Evolutionary conservation across 129 eudicot species (phyloP).

Genomic region (Lonicera japonica): DNA sequence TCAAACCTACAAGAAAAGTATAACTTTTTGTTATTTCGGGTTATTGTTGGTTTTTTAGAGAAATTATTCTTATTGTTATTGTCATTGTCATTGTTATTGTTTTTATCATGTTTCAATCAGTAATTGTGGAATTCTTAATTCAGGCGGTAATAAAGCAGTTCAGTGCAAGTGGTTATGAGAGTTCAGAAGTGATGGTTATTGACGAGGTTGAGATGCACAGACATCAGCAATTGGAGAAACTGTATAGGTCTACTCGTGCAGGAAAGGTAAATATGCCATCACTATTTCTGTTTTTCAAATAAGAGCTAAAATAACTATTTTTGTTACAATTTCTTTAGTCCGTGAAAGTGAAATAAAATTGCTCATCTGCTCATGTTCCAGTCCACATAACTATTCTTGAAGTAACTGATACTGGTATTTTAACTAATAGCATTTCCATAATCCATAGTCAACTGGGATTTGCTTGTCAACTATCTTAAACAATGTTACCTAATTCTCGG

Average conservation of each 20-base stretch:
- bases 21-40: no score
- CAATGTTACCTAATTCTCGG: no score
- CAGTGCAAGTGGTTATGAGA: conserved; percentile 84
- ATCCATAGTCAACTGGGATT: no score
- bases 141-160: conserved; percentile 98
- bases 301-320: neutral
- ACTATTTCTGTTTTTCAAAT: neutral
- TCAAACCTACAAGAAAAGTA: no score
- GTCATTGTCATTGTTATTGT: no score
- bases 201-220: conserved; percentile 94
- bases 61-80: no score
- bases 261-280: conserved; percentile 58
- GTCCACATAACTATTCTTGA: neutral
- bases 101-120: neutral
- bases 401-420: no score
- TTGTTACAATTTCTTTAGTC: no score
- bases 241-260: conserved; percentile 84
- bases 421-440: no score
- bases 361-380: neutral
- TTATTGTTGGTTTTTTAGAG: no score
- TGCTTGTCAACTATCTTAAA: no score
- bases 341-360: no score
- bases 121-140: conserved; percentile 13
- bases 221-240: conserved; percentile 91
- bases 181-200: conserved; percentile 79